phyloP scores from a whole-genome alignment of 495 filamentous ascomycete species.

The Halenospora varia region DNA sequence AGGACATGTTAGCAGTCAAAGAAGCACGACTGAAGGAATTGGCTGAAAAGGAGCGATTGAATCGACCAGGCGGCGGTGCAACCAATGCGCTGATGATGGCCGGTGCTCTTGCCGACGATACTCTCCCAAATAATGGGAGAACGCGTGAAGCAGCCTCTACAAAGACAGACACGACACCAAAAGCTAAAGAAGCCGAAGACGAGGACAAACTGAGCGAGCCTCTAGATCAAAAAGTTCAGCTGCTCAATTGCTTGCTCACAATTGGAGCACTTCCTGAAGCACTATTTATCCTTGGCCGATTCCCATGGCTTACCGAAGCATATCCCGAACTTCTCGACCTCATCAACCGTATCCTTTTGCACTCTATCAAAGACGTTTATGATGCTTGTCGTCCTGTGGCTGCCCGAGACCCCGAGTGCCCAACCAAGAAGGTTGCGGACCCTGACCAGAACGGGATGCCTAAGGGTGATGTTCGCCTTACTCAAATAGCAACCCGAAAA shows the following conservation, averaged over 20 bases:
- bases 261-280: constrained; percentile 93
- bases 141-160: constrained; percentile 22
- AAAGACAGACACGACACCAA: constrained; percentile 39
- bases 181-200: constrained; percentile 44
- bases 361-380: constrained; percentile 71
- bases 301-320: constrained; percentile 83
- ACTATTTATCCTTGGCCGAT: constrained; percentile 85
- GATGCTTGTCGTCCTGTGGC: constrained; percentile 19
- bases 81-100: constrained; percentile 89
- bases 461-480: constrained; percentile 62
- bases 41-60: constrained; percentile 66
- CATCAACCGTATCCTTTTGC: constrained; percentile 78
- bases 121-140: constrained; percentile 38
- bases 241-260: constrained; percentile 80
- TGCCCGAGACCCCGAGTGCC: constrained; percentile 24
- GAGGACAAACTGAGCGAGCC: constrained; percentile 68
- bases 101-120: constrained; percentile 83
- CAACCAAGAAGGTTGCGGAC: constrained; percentile 47
- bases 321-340: constrained; percentile 74
- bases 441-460: constrained; percentile 56
- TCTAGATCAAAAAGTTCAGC: constrained; percentile 80
- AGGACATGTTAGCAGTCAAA: constrained; percentile 68
- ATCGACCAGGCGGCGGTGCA: constrained; percentile 54
- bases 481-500: constrained; percentile 52
- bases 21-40: constrained; percentile 69